A percentile compares a stretch with the other conserved stretches of the same genome.
Conservation (phyloP, 495 filamentous ascomycete species). For the Talaromyces thailandensis region DNA sequence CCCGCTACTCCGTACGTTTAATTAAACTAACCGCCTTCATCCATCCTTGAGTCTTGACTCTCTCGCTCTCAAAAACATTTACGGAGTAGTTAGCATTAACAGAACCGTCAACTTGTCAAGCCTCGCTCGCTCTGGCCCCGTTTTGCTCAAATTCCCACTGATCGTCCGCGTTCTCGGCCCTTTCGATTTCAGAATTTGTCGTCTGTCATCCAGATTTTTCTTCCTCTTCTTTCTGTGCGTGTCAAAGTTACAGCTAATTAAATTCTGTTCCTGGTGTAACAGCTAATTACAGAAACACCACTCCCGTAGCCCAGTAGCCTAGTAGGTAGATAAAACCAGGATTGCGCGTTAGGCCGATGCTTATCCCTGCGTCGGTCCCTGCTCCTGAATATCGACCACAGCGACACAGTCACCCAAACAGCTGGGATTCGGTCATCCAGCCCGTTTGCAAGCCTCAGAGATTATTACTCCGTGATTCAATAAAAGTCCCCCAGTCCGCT, state of each 20-base stretch:
- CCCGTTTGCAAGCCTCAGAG: neutral
- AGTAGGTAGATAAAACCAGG: too few species aligned
- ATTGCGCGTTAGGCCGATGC: neutral
- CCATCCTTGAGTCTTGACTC: neutral
- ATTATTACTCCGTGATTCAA: neutral
- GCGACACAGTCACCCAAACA: neutral
- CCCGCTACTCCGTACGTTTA: neutral
- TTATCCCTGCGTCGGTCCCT: neutral
- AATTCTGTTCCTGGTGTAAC: neutral
- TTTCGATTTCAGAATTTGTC: neutral
- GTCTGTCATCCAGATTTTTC: neutral
- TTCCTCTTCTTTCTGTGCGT: neutral
- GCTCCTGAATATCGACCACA: neutral
- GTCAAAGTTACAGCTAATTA: neutral
- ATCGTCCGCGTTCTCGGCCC: neutral
- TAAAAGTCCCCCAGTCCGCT: neutral
- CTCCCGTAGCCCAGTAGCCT: too few species aligned
- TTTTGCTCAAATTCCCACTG: neutral
- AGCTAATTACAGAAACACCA: too few species aligned
- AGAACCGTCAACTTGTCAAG: too few species aligned
- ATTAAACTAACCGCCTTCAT: neutral
- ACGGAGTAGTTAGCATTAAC: too few species aligned
- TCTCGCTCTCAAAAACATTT: neutral
- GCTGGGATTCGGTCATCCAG: slow-evolving; percentile 2
- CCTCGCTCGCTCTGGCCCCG: neutral